A percentile compares a stretch with the other conserved stretches of the same genome.
These are phyloP conservation scores for Solanum ossicruentum DNA, from an alignment of 257 asterid genomes.

Conservation along the genomic window DNA sequence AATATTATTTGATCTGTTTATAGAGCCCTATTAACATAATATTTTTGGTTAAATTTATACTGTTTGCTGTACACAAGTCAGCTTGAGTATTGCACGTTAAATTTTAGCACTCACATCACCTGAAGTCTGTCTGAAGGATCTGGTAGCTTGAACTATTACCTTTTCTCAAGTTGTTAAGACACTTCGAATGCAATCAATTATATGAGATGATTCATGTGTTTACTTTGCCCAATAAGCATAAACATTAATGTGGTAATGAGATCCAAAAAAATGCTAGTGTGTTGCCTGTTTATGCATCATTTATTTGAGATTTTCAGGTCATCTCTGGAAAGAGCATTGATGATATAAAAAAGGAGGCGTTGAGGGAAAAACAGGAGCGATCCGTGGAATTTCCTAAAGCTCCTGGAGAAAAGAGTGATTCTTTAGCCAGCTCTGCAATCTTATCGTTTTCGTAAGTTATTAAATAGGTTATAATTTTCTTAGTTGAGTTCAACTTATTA, in stretches of 20 bases:
- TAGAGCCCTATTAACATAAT: not conserved
- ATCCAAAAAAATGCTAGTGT: not conserved
- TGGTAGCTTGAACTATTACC: not conserved
- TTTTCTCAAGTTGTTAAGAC: not conserved
- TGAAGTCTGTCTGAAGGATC: not conserved
- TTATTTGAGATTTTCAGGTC: constrained; percentile 21
- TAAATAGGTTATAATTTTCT: not conserved
- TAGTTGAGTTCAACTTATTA: not conserved
- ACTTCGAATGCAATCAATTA: not conserved
- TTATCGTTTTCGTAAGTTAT: constrained; percentile 8
- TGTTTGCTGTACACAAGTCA: not conserved
- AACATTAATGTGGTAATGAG: not conserved
- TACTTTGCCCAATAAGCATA: not conserved
- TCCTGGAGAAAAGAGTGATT: constrained; percentile 17
- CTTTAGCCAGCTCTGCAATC: constrained; percentile 13
- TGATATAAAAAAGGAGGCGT: constrained; percentile 48
- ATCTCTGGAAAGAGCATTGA: constrained; percentile 56
- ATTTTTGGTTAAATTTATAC: not conserved
- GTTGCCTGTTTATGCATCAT: not conserved
- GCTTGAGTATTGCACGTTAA: not conserved
- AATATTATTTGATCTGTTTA: not conserved
- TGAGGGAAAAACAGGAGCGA: constrained; percentile 26
- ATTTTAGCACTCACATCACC: not conserved
- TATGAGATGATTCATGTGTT: not conserved
- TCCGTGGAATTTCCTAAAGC: constrained; percentile 15